These are phyloP conservation scores for Morella rubra DNA, from an alignment of 306 rosid genomes.

Conservation along the genomic window DNA sequence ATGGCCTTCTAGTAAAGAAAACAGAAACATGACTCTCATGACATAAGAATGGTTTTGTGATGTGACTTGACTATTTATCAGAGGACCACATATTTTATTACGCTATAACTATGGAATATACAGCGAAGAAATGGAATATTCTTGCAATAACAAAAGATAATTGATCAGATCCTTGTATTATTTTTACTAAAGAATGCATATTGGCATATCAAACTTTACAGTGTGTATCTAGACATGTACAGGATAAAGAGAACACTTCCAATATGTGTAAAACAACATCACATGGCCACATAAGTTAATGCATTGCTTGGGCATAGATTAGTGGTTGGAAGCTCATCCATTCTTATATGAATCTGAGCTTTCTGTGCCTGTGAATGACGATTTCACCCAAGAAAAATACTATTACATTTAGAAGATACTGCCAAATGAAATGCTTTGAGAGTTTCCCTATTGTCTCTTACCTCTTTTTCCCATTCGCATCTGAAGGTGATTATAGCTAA, in stretches of 20 bases:
- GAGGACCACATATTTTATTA: no score
- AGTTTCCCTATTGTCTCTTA: conserved; percentile 8
- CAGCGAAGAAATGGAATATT: no score
- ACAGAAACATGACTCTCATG: no score
- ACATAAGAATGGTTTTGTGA: no score
- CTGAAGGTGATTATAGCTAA: conserved; percentile 41
- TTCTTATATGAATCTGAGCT: conserved; percentile 30
- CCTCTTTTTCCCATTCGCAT: conserved; percentile 67
- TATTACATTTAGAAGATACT: background rate
- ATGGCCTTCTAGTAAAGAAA: no score
- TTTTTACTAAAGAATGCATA: background rate
- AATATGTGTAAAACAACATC: background rate
- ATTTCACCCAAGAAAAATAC: conserved; percentile 10
- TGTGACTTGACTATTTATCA: no score
- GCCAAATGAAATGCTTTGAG: background rate
- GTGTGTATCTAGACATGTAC: background rate
- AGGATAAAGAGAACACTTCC: background rate
- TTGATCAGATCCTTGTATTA: no score
- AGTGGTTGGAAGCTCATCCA: conserved; percentile 27
- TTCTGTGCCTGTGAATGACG: conserved; percentile 44
- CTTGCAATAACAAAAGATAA: no score
- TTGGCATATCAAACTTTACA: background rate
- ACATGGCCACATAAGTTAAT: background rate
- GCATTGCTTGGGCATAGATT: conserved; percentile 12
- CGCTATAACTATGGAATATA: no score